Conservation (phyloP, 2,329 filamentous ascomycete species). For the Colletotrichum australisinense region DNA sequence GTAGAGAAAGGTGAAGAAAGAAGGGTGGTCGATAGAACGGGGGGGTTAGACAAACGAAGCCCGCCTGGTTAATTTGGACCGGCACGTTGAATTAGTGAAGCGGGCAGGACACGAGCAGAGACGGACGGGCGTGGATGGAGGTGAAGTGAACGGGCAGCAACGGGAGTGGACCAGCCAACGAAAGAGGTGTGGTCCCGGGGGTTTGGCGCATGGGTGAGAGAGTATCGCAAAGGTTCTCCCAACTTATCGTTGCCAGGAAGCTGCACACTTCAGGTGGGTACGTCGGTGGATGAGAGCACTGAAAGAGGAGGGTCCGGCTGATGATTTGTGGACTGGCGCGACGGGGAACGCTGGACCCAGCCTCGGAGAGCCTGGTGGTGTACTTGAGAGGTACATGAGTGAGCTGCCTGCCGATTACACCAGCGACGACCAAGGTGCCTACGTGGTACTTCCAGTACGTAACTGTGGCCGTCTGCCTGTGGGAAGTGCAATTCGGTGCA, state of each 20-base stretch:
- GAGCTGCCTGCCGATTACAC: neutral
- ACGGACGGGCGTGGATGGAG: slow-evolving; percentile 14
- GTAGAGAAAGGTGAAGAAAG: neutral
- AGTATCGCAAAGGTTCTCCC: slow-evolving; percentile 7
- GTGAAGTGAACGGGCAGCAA: slow-evolving; percentile 30
- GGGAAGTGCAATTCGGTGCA: slow-evolving; percentile 3
- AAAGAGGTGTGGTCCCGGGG: neutral
- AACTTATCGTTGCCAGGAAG: neutral
- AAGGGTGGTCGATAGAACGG: neutral
- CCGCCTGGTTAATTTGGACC: slow-evolving; percentile 1
- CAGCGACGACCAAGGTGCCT: neutral
- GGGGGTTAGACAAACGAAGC: slow-evolving; percentile 1
- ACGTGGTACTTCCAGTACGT: too few species aligned
- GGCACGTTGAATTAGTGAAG: slow-evolving; percentile 17
- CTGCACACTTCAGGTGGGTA: slow-evolving; percentile 10
- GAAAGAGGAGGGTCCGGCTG: neutral
- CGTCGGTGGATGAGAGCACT: neutral
- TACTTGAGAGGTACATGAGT: slow-evolving; percentile 19
- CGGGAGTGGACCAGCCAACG: slow-evolving; percentile 11
- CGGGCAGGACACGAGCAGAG: neutral
- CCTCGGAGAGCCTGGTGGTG: neutral
- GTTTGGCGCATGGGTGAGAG: neutral
- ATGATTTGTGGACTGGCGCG: neutral
- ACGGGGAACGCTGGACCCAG: slow-evolving; percentile 6
- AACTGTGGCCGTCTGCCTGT: too few species aligned